Base-by-base conservation (phyloP, 345 rosid species). In the Cardamine chenopodiifolia region DNA sequence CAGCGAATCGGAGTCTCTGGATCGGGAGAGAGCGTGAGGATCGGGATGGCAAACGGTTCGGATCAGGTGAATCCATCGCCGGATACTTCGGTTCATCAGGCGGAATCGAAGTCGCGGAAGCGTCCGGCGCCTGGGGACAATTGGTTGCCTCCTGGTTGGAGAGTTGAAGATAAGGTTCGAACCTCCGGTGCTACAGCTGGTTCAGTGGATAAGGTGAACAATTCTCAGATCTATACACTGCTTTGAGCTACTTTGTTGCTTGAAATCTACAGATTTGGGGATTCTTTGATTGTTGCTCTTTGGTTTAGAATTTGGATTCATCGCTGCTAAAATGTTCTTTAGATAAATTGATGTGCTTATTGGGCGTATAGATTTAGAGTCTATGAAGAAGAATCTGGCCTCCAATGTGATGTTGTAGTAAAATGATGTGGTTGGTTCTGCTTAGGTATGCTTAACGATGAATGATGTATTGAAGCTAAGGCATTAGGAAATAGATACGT, bases 81-180 rank as follows among this genome's bases (percentile, higher is more conserved):
- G 42, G 70, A 39, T 52, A 66, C 20, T 12, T 34, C 78, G 4
- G 72, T 3, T 1, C 70, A 39, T 2, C 70, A 57, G 18, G 4
- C 66, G 17, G 58, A 71, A 9, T 62, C 74, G 23, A 75, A 73
- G 83, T 47, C 66, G 40, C 59, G 68, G 62, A 73, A 62, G 49
- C 82, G 74, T 23, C 45, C 65, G 13, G 55, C 67, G 48, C 29
- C 77, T 5, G 35, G 76, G 5, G 87, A 78, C 23, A 64, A 28
- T 28, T 87, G 89, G 86, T 37, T 89, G 61, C 99, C 99, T 22
- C 54, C 86, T 52, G 89, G 90, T 66, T 95, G 99, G 99, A 9
- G 50, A 34, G 81, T 95, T 18, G 94, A 90, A 79, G 96, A 87
- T 14, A 83, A 86, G 79, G 86, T 87, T 76, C 78, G 97, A 80